A percentile compares a stretch with the other conserved stretches of the same genome.
These are phyloP conservation scores for Kwoniella dejecticola DNA, from an alignment of 768 basidiomycete species.

Conservation along the genomic window DNA sequence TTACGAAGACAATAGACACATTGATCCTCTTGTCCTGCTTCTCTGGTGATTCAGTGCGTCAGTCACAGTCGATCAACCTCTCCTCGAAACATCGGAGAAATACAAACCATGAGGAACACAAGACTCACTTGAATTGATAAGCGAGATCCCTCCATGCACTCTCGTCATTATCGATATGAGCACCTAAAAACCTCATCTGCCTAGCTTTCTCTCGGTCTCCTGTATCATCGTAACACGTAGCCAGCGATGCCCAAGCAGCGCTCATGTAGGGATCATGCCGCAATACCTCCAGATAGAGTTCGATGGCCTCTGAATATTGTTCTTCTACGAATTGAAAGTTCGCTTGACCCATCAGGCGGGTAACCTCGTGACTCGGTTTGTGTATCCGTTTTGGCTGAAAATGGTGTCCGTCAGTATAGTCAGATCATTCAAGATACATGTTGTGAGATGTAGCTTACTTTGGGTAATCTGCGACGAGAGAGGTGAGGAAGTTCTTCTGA, in stretches of 20 bases:
- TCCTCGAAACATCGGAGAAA: no score
- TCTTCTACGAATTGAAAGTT: constrained; percentile 81
- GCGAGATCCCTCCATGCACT: constrained; percentile 88
- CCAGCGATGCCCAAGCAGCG: constrained; percentile 83
- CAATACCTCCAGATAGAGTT: constrained; percentile 86
- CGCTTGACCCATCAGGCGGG: constrained; percentile 72
- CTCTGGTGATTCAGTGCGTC: constrained; percentile 21
- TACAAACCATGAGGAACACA: neutral
- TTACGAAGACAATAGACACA: constrained; percentile 90
- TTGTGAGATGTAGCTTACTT: constrained; percentile 7
- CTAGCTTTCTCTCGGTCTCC: constrained; percentile 70
- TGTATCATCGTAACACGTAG: constrained; percentile 76
- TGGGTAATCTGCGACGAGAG: constrained; percentile 7
- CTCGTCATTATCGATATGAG: constrained; percentile 78
- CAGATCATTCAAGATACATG: neutral
- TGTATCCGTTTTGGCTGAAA: constrained; percentile 34
- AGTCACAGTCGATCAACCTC: no score
- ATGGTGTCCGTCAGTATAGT: neutral
- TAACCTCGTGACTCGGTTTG: constrained; percentile 59
- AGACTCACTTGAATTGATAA: constrained; percentile 67
- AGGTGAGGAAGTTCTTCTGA: constrained; percentile 23
- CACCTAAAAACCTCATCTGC: constrained; percentile 83
- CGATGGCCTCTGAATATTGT: constrained; percentile 68
- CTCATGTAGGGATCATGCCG: constrained; percentile 85
- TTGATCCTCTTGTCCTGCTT: constrained; percentile 58